A percentile compares a stretch with the other conserved stretches of the same genome.
Conservation (phyloP, 2,329 filamentous ascomycete species). For the Coniosporium tulheliwenetii region DNA sequence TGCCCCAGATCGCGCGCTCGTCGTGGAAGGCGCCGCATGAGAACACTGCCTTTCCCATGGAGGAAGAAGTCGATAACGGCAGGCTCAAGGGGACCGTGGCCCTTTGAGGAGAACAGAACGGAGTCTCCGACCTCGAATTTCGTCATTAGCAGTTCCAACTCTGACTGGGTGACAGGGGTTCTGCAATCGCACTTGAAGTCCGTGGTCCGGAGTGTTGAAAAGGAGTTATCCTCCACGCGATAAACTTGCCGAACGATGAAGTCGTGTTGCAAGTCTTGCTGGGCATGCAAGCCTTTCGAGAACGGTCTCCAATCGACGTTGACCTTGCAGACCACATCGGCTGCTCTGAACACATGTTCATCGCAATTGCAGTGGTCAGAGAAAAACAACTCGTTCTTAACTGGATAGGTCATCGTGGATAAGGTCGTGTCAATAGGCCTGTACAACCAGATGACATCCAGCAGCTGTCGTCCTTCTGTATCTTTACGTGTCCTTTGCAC, state of each 20-base stretch:
- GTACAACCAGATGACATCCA: slow-evolving; percentile 64
- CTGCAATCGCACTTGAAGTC: slow-evolving; percentile 40
- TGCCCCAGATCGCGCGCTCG: slow-evolving; percentile 21
- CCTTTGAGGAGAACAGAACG: slow-evolving; percentile 30
- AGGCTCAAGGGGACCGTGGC: slow-evolving; percentile 36
- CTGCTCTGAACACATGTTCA: slow-evolving; percentile 32
- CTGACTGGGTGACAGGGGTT: slow-evolving; percentile 5
- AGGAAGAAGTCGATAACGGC: slow-evolving; percentile 38
- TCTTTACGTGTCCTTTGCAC: slow-evolving; percentile 40
- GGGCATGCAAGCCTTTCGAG: slow-evolving; percentile 8
- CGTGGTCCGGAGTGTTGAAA: slow-evolving; percentile 38
- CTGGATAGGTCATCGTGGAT: slow-evolving; percentile 50
- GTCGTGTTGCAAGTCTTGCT: slow-evolving; percentile 23
- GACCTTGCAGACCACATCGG: slow-evolving; percentile 43
- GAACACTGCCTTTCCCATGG: slow-evolving; percentile 14
- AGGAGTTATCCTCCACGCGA: slow-evolving; percentile 36
- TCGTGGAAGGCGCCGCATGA: slow-evolving; percentile 39
- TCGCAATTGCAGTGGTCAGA: slow-evolving; percentile 61
- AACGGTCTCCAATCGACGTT: slow-evolving; percentile 32
- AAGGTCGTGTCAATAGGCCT: slow-evolving; percentile 56
- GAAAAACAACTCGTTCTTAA: slow-evolving; percentile 58
- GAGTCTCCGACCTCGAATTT: slow-evolving; percentile 41
- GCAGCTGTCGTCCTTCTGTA: slow-evolving; percentile 21
- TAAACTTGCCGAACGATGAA: slow-evolving; percentile 62
- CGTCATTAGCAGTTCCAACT: slow-evolving; percentile 5